These are phyloP conservation scores for Phytophthora tubulina DNA, from an alignment of 352 stramenopile genomes.

Conservation along the genomic window DNA sequence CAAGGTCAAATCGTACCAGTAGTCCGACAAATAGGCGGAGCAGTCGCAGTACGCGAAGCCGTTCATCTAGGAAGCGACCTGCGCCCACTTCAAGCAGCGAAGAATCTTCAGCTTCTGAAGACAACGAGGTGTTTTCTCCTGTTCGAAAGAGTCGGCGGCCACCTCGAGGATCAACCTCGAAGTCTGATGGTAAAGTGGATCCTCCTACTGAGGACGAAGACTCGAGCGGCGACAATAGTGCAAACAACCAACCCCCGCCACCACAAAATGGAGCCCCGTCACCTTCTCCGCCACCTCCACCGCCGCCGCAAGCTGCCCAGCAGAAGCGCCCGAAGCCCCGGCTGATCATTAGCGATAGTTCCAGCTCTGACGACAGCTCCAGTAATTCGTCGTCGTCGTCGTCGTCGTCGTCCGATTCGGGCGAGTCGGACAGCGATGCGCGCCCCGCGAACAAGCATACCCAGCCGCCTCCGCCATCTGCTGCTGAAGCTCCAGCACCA, in stretches of 20 bases:
- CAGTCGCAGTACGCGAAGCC: conserved; percentile 35
- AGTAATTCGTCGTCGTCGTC: conserved; percentile 56
- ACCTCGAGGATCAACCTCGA: conserved; percentile 17
- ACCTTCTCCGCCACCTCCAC: conserved; percentile 40
- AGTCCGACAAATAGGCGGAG: conserved; percentile 8
- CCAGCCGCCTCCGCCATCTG: conserved; percentile 33
- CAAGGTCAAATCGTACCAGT: conserved; percentile 24
- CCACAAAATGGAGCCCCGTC: conserved; percentile 25
- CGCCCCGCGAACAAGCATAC: conserved; percentile 18
- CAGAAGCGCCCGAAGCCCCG: conserved; percentile 44
- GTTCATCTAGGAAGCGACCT: conserved; percentile 38
- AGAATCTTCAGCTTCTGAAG: conserved; percentile 33
- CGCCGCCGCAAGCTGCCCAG: conserved; percentile 36
- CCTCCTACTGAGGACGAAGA: conserved; percentile 32
- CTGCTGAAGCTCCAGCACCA: conserved; percentile 31
- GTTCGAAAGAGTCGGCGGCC: conserved; percentile 34
- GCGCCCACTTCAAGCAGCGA: conserved; percentile 38
- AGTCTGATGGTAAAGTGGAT: conserved; percentile 17
- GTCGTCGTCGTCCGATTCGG: conserved; percentile 52
- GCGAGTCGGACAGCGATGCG: conserved; percentile 47
- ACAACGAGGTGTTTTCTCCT: conserved; percentile 30
- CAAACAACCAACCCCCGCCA: conserved; percentile 13
- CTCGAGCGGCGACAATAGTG: conserved; percentile 25
- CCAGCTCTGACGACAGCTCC: conserved; percentile 66
- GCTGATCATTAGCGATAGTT: conserved; percentile 70